Evolutionary conservation across 768 basidiomycete genomes (phyloP).

Genomic region (Leucogyrophana mollusca): DNA sequence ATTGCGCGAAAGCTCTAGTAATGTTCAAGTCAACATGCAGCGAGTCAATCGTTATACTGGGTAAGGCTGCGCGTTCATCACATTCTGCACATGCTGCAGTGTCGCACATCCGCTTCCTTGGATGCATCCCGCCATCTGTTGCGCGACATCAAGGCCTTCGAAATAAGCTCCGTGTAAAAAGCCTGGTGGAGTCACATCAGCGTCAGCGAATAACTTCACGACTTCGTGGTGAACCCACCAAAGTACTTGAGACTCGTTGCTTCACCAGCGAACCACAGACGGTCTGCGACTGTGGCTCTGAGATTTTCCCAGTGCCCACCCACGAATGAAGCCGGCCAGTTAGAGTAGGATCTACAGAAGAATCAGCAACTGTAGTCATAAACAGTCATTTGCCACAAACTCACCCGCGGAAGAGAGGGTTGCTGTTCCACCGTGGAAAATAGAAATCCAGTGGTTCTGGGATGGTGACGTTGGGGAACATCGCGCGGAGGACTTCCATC

Average conservation of each 20-base stretch:
- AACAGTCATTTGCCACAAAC: neutral
- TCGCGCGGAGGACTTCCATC: conserved; percentile 51
- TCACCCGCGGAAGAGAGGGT: conserved; percentile 37
- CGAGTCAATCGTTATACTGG: conserved; percentile 8
- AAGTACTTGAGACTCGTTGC: conserved; percentile 57
- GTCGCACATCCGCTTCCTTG: conserved; percentile 20
- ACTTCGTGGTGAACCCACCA: conserved; percentile 34
- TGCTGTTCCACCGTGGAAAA: conserved; percentile 52
- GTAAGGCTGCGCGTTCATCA: conserved; percentile 34
- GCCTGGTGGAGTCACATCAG: conserved; percentile 30
- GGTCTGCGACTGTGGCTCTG: conserved; percentile 46
- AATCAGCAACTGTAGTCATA: conserved; percentile 10
- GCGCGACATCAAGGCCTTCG: conserved; percentile 46
- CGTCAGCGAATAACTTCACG: neutral
- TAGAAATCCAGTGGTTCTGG: conserved; percentile 57
- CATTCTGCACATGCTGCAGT: conserved; percentile 22
- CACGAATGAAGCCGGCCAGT: conserved; percentile 66
- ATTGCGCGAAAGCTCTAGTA: too few species aligned
- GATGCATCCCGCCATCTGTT: conserved; percentile 43
- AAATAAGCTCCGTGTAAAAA: conserved; percentile 60
- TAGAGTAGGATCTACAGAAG: conserved; percentile 63
- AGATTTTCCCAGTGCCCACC: conserved; percentile 54
- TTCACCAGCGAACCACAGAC: conserved; percentile 65
- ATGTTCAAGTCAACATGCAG: too few species aligned
- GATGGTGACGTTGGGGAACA: conserved; percentile 56